These are phyloP conservation scores for Macrophomina pseudophaseolina DNA, from an alignment of 2,329 filamentous ascomycete genomes.

Conservation along the genomic window DNA sequence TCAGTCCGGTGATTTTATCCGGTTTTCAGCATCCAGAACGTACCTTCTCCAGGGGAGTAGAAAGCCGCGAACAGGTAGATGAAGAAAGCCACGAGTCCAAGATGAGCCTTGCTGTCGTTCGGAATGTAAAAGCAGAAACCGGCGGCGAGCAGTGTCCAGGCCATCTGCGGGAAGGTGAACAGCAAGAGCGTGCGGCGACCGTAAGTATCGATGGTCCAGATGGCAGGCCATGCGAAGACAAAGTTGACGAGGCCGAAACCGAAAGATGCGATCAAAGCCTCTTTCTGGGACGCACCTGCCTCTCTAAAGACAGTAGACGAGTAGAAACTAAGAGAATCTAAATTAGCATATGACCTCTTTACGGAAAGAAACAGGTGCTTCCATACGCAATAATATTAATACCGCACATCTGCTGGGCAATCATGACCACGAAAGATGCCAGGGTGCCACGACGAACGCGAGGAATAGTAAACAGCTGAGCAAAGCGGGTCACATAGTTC, in stretches of 20 bases:
- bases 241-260: constrained; percentile 54
- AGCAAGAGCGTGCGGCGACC: constrained; percentile 50
- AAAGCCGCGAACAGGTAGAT: constrained; percentile 60
- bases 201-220: constrained; percentile 51
- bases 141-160: constrained; percentile 56
- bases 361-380: constrained; percentile 35
- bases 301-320: constrained; percentile 39
- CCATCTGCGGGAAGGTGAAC: constrained; percentile 55
- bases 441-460: constrained; percentile 36
- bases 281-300: background rate
- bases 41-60: constrained; percentile 53
- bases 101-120: constrained; percentile 34
- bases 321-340: background rate
- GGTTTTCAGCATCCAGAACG: background rate
- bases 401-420: constrained; percentile 40
- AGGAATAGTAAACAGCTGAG: constrained; percentile 33
- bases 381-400: constrained; percentile 39
- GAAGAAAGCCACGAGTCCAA: constrained; percentile 44
- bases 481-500: constrained; percentile 15
- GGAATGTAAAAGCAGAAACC: constrained; percentile 47
- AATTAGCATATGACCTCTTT: constrained; percentile 28
- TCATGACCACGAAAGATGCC: constrained; percentile 38
- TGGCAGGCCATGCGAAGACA: constrained; percentile 51
- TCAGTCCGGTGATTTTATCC: background rate
- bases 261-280: constrained; percentile 46